phyloP scores from a whole-genome alignment of 1,284 basidiomycete species.

The Porphyrellus sp. region DNA sequence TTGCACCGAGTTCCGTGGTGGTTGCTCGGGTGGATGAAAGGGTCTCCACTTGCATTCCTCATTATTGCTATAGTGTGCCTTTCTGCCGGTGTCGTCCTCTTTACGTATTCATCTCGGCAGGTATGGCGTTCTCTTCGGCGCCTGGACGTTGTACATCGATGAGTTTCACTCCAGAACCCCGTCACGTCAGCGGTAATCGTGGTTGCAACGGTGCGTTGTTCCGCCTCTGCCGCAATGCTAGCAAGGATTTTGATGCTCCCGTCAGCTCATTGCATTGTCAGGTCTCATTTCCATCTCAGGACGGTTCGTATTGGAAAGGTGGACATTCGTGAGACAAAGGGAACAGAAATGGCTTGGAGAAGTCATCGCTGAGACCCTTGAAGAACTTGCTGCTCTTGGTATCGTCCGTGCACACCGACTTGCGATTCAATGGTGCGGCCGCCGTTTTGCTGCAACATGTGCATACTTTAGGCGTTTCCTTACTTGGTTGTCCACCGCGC shows the following conservation, averaged over 20 bases:
- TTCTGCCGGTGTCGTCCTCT: constrained; percentile 53
- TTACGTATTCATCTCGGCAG: constrained; percentile 49
- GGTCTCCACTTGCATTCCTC: constrained; percentile 55
- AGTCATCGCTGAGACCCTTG: constrained; percentile 50
- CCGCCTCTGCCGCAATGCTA: neutral
- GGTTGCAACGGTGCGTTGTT: constrained; percentile 53
- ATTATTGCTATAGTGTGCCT: constrained; percentile 56
- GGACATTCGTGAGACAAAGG: constrained; percentile 61
- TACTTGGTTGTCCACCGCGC: constrained; percentile 10
- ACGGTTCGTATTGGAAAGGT: constrained; percentile 75
- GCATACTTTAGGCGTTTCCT: constrained; percentile 11
- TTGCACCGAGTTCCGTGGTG: constrained; percentile 53
- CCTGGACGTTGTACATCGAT: neutral
- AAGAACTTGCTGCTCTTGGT: constrained; percentile 41
- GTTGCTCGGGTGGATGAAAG: constrained; percentile 51
- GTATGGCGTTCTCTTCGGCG: constrained; percentile 22
- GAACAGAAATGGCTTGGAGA: constrained; percentile 75
- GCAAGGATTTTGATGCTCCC: neutral
- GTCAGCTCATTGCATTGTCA: constrained; percentile 56
- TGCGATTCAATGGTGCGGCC: constrained; percentile 24
- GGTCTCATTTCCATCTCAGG: constrained; percentile 74
- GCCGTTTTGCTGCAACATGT: constrained; percentile 9
- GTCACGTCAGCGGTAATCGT: constrained; percentile 67
- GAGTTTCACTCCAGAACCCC: constrained; percentile 39
- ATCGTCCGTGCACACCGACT: constrained; percentile 34